Evolutionary conservation across 2,329 filamentous ascomycete genomes (phyloP), one percentile per base, ranked within the genome.

Genomic region (Aspergillus fumigatiaffinis): DNA sequence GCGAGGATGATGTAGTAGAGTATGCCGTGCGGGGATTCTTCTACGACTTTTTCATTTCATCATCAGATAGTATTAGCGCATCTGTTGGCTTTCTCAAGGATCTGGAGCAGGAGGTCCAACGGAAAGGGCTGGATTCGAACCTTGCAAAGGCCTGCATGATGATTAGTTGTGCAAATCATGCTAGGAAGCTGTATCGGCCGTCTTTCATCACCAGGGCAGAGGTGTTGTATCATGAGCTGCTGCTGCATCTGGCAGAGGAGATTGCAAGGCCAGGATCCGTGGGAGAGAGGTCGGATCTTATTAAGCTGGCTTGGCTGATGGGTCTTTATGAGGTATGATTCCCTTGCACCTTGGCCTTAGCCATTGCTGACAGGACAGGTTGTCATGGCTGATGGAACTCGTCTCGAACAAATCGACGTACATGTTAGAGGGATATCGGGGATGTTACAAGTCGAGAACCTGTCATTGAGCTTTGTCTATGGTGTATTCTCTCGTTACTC

Each of bases 261-360:
- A 52, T 57, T 12, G 7, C n/a, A 20, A 25, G 28, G 9, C 9
- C n/a, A 4, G 23, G 23, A 3, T n/a, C n/a, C 26, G 2, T 48
- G 17, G 28, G 29, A 25, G 9, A 20, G 2, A 29, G n/a, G 8
- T 7, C 48, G 3, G 52, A 54, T 4, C 47, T 46, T 4, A 32
- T 14, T 32, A 10, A 32, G 2, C 28, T 28, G 14, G 49, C 44
- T 20, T 48, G 48, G 17, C 41, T 57, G 4, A 28, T 57, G 2
- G 55, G 55, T 2, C 10, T 57, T 10, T 57, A 57, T n/a, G 55
- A 57, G 55, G 55, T 57, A 28, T 42, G 3, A 12, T 14, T 20
- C 2, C 14, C 9, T 12, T 12, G n/a, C 25, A 17, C 8, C 28
- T 46, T 23, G 32, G 32, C 9, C 14, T 17, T 44, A 44, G 14